Base-by-base conservation (phyloP, 2,329 filamentous ascomycete species). In the Monascus ruber region DNA sequence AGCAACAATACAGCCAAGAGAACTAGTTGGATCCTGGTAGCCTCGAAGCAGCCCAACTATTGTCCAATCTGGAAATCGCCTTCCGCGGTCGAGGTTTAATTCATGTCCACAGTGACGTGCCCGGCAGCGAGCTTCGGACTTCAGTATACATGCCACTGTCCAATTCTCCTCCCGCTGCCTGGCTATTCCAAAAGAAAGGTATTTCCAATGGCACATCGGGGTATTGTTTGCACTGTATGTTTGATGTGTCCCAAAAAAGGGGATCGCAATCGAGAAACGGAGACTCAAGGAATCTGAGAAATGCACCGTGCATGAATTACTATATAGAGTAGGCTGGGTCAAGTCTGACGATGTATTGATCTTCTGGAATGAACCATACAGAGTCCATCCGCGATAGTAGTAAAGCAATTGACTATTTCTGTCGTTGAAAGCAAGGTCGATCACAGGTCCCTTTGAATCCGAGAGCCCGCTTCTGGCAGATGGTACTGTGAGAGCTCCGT, bases 141-240 rank as follows among this genome's bases (percentile, higher is more conserved):
- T 59, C 33, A 66, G 38, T 5, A 68, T 42, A 40, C 59, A 66
- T 9, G 62, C 61, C 10, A 61, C 52, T 6, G 56, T 59, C 52
- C 55, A 56, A 28, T 57, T 47, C 24, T 59, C 51, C 27, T 55
- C 44, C 5, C 51, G 54, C 37, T 63, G 54, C 6, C 48, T 60
- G 2, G 59, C 58, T 10, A 60, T 56, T 11, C 62, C 64, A 17
- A 65, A 51, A 10, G 62, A 42, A n/a, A 66, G 59, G 33, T 66
- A 65, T 41, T 52, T 54, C 59, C 60, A 64, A 35, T 56, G 52
- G 44, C 63, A 65, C 7, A 47, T 39, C 24, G 44, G 24, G 10
- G 42, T 37, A 33, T 35, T 11, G 34, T 40, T 26, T 41, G 32
- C 11, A 17, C 38, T 26, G n/a, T 40, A 41, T 4, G 51, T 49